Conservation (phyloP, 768 basidiomycete genomes). For the Suillus fuscotomentosus region DNA sequence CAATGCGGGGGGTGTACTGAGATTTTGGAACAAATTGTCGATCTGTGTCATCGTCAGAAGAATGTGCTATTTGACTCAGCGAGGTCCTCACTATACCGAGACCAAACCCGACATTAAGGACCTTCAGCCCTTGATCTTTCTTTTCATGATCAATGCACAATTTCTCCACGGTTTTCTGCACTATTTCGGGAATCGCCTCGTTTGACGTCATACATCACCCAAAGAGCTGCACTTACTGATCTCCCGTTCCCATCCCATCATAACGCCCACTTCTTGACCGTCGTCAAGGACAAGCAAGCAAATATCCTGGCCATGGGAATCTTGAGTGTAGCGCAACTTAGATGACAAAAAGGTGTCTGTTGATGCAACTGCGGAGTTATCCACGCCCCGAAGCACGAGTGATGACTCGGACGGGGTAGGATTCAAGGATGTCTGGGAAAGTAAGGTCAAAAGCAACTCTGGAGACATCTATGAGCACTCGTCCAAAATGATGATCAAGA, state of each 20-base stretch:
- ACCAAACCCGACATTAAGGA: slow-evolving; percentile 94
- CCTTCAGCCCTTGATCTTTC: slow-evolving; percentile 45
- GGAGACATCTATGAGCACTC: slow-evolving; percentile 12
- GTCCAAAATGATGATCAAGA: neutral
- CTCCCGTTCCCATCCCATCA: slow-evolving; percentile 97
- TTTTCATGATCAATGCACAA: slow-evolving; percentile 58
- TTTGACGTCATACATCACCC: slow-evolving; percentile 12
- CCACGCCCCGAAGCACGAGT: slow-evolving; percentile 46
- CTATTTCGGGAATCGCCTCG: slow-evolving; percentile 33
- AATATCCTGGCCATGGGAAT: slow-evolving; percentile 77
- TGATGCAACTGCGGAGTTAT: slow-evolving; percentile 58
- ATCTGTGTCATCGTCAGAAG: slow-evolving; percentile 49
- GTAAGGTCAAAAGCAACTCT: slow-evolving; percentile 72
- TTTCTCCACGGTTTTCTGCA: slow-evolving; percentile 73
- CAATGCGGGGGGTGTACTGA: slow-evolving; percentile 54
- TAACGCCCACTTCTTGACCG: slow-evolving; percentile 85
- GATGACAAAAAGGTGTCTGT: slow-evolving; percentile 71
- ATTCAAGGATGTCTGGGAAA: slow-evolving; percentile 40
- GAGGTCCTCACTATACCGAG: slow-evolving; percentile 72
- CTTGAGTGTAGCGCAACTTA: slow-evolving; percentile 62
- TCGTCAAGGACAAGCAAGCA: slow-evolving; percentile 66
- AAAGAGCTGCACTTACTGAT: slow-evolving; percentile 56
- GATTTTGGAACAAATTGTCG: slow-evolving; percentile 74
- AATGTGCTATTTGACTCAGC: slow-evolving; percentile 1
- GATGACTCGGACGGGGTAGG: slow-evolving; percentile 24